Evolutionary conservation across 2,329 filamentous ascomycete species (phyloP), one percentile per base, ranked within the genome.

Genomic region (Purpureocillium lavendulum): DNA sequence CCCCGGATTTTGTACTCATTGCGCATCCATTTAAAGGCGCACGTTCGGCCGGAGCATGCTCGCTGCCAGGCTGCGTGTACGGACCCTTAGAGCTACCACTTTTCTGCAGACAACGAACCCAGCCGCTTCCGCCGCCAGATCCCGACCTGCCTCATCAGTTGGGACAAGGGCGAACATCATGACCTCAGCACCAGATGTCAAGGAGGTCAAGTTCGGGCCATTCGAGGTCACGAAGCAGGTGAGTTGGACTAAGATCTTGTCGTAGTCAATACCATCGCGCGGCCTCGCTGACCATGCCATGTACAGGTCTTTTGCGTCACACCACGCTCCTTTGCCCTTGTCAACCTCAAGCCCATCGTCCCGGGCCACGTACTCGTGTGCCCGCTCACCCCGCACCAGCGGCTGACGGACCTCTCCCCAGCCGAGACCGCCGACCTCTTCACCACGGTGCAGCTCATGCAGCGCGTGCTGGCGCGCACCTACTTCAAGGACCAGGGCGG

Each of bases 341-440:
- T 97, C 42, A 98, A 98, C 66, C 78, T 97, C 58, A 96, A 95
- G 65, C 92, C 92, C 17, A 77, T 98, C 30, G 75, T 96, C 2
- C 88, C 89, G 0, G 92, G 92, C 41, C 92, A 98, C 66, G 82
- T 97, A 45, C 84, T 98, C 26, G 77, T 98, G 45, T 95, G 85
- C 49, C 87, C 92, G 0, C 73, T 77, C 15, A 71, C 71, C 28
- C 64, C 69, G 21, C 82, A 88, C 49, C 76, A 73, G 35, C 84
- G 87, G 36, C 73, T 97, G 40, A 77, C 80, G 38, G 84, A 94
- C 57, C 76, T 96, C 35, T 77, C 78, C 0, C 52, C 71, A 1
- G 66, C 70, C 14, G 89, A 96, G 66, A 76, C 87, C 24, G 62
- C 67, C 21, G 90, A 98, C 59, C 77, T 98, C 16, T 95, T 96